Evolutionary conservation across 164 flowering plant species (phyloP), one percentile per base, ranked within the genome.

Genomic region (Umbellularia californica): DNA sequence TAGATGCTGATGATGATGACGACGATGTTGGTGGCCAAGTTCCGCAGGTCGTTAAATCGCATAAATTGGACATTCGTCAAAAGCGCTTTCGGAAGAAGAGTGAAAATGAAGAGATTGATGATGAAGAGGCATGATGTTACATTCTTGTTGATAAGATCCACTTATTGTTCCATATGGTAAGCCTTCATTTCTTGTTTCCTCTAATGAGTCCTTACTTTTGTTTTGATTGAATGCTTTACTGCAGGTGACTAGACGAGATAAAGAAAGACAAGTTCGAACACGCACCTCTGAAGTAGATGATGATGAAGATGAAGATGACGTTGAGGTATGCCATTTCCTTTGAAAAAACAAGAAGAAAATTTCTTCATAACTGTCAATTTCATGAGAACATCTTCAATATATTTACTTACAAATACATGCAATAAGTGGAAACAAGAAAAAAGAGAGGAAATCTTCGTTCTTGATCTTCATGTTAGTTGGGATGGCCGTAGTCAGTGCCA

Each of bases 1-100:
- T 93, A 77, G 97, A 95, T 78, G 97, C 88, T 72, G 97, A 93
- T 78, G 95, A 89, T 27, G 95, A 90, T 12, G 90, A 92, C 20
- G 90, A 86, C 1, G 86, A 82, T 50, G 75, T 13, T 41, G 78
- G 71, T 3, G 72, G 70, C 58, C 62, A 64, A 68, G 60, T 73
- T 63, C 66, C 89, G 72, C 68, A 81, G 2, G 41, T 30, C 73
- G 51, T 87, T 15, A 75, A 68, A 50, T 52, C 88, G 0, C 82
- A 74, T 74, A 86, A 82, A 74, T 77, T 24, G 27, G 90, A 81
- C 60, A 63, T 77, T 6, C 82, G 77, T 25, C 83, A 77, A 72
- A 95, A 88, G 74, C 85, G 82, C 63, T 93, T 90, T 70, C 87
- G 99, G 80, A 91, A 85, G 85, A 93, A 91, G 82, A 80, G 28